Conservation (phyloP, 202 grass and related monocot genomes). For the Setaria viridis region DNA sequence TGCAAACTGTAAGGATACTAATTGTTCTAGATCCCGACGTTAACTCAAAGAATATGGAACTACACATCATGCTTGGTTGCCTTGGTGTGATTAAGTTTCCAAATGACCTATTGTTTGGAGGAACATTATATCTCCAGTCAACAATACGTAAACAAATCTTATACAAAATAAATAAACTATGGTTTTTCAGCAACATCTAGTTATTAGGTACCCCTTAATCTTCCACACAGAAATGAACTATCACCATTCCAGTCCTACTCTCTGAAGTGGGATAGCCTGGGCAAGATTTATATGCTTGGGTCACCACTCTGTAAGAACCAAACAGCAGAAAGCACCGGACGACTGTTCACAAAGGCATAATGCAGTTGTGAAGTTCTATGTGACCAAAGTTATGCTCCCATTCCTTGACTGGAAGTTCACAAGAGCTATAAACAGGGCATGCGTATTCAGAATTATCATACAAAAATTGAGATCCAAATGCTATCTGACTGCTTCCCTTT, state of each 20-base stretch:
- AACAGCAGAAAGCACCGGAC: background rate
- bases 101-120: background rate
- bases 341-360: background rate
- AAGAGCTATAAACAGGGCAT: background rate
- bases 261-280: background rate
- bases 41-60: background rate
- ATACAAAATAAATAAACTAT: no score
- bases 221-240: background rate
- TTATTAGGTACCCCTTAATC: background rate
- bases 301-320: background rate
- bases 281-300: background rate
- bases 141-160: background rate
- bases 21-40: background rate
- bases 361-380: background rate
- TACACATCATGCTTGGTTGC: background rate
- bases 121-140: background rate
- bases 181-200: background rate
- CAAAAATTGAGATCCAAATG: background rate
- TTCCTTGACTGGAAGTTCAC: background rate
- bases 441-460: background rate
- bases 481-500: background rate
- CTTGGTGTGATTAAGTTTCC: slow-evolving; percentile 13
- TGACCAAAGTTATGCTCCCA: background rate
- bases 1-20: background rate
- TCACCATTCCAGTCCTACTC: background rate